These are phyloP conservation scores for Geotrichum candidum DNA, from an alignment of 1,139 yeast genomes.

Conservation along the genomic window DNA sequence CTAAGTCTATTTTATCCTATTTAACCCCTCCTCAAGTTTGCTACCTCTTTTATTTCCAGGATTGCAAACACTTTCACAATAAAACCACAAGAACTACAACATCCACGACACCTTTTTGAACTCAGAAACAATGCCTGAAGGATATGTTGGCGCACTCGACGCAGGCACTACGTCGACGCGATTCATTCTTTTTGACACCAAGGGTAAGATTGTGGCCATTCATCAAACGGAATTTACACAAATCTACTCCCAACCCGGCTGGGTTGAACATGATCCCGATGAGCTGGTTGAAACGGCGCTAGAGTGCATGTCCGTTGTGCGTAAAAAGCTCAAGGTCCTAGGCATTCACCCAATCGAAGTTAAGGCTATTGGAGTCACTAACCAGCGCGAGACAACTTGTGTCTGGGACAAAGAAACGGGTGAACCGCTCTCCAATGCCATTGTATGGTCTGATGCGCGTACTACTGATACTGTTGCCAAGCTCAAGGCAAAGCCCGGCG, in stretches of 20 bases:
- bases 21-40: no score
- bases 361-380: slow-evolving; percentile 69
- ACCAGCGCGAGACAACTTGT: slow-evolving; percentile 92
- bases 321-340: slow-evolving; percentile 30
- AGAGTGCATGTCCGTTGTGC: slow-evolving; percentile 36
- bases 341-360: slow-evolving; percentile 31
- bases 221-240: slow-evolving; percentile 73
- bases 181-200: slow-evolving; percentile 68
- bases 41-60: no score
- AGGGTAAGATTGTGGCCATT: slow-evolving; percentile 73
- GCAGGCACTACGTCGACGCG: slow-evolving; percentile 96
- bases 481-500: slow-evolving; percentile 54
- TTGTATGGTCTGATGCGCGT: slow-evolving; percentile 95
- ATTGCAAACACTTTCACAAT: no score
- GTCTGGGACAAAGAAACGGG: slow-evolving; percentile 88
- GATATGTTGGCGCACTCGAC: slow-evolving; percentile 53
- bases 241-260: slow-evolving; percentile 41
- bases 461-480: slow-evolving; percentile 69
- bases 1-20: no score
- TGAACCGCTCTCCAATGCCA: slow-evolving; percentile 75
- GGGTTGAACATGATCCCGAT: slow-evolving; percentile 93
- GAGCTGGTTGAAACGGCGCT: slow-evolving; percentile 72
- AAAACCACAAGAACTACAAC: no score
- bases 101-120: no score
- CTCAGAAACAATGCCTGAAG: slow-evolving; percentile 15